Base-by-base conservation (phyloP, 148 eudicot species). In the Oxyria digyna region DNA sequence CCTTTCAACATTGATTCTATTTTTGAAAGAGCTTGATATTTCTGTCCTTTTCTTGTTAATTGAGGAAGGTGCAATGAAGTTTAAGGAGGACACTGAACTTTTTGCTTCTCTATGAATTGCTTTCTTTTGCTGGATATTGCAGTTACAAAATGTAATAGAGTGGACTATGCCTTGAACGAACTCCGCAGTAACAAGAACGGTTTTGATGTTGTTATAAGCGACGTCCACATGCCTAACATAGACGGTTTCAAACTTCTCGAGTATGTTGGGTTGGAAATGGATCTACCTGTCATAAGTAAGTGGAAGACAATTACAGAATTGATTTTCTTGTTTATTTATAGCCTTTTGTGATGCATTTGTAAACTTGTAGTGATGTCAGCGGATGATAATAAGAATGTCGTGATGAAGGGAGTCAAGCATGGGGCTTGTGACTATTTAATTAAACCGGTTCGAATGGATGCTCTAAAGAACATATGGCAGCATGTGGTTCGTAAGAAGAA, bases 181-280 rank as follows among this genome's bases (percentile, higher is more conserved):
- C 99, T 94, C 71, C 97, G 99, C 55, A 96, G 85, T 62, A 78
- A 88, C 69, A 95, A 88, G 74, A 91, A 87, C 65, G 93, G 96
- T 26, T 95, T 82, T 68, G 97, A 95, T 75, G 91, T 95, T 15
- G 99, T 95, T 54, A 91, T 95, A 45, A 95, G 99, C 69, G 99
- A 95, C 77, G 99, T 95, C 59, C 91, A 90, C 84, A 95, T 95
- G 99, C 99, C 99, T 45, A 97, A 95, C 66, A 95, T 95, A 97
- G 97, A 95, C 74, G 99, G 99, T 32, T 95, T 95, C 68, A 95
- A 81, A 75, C 99, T 95, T 79, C 87, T 95, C 9, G 99, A 95
- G 81, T 96, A 88, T 54, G 99, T 95, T 64, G 99, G 99, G 68
- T 90, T 95, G n/a, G 99, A 95, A 68, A 88, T 95, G 96, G 99